These are phyloP conservation scores for Termitomyces sp. DNA, from an alignment of 768 basidiomycete species.

Conservation along the genomic window DNA sequence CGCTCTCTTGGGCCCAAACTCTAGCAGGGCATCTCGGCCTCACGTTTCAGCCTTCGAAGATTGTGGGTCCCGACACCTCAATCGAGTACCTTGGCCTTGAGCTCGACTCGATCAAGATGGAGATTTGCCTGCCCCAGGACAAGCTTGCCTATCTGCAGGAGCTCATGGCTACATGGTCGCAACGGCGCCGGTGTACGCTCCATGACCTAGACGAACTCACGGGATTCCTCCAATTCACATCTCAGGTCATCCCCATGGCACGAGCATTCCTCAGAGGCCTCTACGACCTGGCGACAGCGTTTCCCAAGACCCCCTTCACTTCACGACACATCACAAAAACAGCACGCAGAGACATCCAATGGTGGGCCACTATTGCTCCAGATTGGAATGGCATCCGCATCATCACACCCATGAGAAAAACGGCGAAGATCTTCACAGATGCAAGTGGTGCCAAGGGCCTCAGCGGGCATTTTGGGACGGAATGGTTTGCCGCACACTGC, in stretches of 20 bases:
- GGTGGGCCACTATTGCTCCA: neutral
- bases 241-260: neutral
- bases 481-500: too few relatives aligned
- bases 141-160: neutral
- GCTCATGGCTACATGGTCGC: neutral
- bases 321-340: too few relatives aligned
- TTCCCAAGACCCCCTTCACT: neutral
- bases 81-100: neutral
- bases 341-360: neutral
- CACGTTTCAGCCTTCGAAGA: neutral
- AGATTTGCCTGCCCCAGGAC: neutral
- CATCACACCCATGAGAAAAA: neutral
- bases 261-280: neutral
- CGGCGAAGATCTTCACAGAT: too few relatives aligned
- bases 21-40: too few relatives aligned
- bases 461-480: too few relatives aligned
- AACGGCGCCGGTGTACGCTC: fast-evolving
- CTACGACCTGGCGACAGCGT: neutral
- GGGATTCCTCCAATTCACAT: neutral
- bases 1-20: too few relatives aligned
- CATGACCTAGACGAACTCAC: neutral
- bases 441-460: too few relatives aligned
- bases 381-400: neutral
- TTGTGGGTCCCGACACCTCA: neutral
- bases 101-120: neutral